Conservation (phyloP, 108 stramenopile species). For the Cyclostephanos tholiformis region DNA sequence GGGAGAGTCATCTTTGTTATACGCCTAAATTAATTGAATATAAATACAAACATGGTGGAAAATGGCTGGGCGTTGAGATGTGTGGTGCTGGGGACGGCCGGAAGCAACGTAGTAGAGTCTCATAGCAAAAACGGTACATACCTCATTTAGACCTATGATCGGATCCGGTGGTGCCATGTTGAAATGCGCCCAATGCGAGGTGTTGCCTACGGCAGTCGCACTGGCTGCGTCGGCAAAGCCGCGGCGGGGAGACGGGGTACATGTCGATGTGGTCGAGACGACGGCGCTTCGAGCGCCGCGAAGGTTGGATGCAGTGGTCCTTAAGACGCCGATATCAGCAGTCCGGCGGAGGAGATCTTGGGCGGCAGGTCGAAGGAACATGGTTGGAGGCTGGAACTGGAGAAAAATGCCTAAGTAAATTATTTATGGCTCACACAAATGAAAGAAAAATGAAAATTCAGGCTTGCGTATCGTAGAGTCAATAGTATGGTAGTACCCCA, state of each 20-base stretch:
- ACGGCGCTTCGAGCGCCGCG: conserved; percentile 1
- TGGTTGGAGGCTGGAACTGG: too few species aligned
- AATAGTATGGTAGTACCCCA: too few species aligned
- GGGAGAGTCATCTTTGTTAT: conserved; percentile 72
- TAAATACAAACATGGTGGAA: background rate
- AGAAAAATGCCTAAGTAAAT: too few species aligned
- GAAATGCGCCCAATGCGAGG: conserved; percentile 78
- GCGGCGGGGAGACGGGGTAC: conserved; percentile 7
- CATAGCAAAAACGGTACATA: conserved; percentile 19
- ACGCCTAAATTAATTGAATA: conserved; percentile 22
- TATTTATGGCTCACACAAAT: too few species aligned
- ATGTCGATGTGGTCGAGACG: background rate
- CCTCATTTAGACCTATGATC: conserved; percentile 97
- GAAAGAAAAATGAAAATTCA: too few species aligned
- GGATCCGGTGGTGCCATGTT: conserved; percentile 97
- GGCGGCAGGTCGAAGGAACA: conserved; percentile 18
- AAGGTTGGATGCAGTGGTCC: background rate
- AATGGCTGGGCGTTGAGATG: background rate
- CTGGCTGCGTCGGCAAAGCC: conserved; percentile 30
- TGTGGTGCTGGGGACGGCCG: background rate
- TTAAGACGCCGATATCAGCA: conserved; percentile 1
- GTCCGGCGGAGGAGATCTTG: conserved; percentile 17
- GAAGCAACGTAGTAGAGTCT: background rate
- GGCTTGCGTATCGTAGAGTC: too few species aligned
- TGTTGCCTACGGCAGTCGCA: background rate